Evolutionary conservation across 2,329 filamentous ascomycete species (phyloP).

Genomic region (Ramularia endophylla): DNA sequence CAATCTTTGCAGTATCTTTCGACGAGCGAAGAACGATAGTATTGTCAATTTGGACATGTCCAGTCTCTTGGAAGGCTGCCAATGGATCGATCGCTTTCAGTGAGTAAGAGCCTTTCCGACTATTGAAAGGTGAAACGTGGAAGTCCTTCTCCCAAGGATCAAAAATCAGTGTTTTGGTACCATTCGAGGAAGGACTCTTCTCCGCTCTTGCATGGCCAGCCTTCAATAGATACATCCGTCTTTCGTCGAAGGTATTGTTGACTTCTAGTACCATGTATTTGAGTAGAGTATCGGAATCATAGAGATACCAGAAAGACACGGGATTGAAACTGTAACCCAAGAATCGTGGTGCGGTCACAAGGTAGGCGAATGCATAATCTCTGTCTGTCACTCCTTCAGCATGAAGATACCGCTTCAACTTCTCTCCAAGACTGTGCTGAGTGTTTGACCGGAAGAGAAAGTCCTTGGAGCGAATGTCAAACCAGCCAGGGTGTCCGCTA

Average conservation of each 20-base stretch:
- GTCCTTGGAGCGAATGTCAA: conserved; percentile 53
- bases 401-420: conserved; percentile 55
- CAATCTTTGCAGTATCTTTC: conserved; percentile 54
- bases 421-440: conserved; percentile 53
- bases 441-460: conserved; percentile 54
- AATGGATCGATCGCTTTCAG: conserved; percentile 44
- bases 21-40: conserved; percentile 58
- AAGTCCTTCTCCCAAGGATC: conserved; percentile 64
- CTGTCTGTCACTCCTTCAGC: conserved; percentile 52
- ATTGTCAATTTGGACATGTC: conserved; percentile 44
- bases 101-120: conserved; percentile 43
- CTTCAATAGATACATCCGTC: conserved; percentile 58
- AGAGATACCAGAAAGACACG: conserved; percentile 75
- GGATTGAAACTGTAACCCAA: conserved; percentile 69
- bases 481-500: conserved; percentile 44
- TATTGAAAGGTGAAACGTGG: conserved; percentile 71
- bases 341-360: conserved; percentile 65
- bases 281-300: conserved; percentile 52
- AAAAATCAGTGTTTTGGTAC: conserved; percentile 32
- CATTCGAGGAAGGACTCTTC: conserved; percentile 4
- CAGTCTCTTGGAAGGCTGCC: conserved; percentile 23
- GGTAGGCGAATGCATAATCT: conserved; percentile 61
- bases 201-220: conserved; percentile 23
- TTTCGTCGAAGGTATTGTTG: conserved; percentile 71
- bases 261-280: conserved; percentile 65